Evolutionary conservation across 2,329 filamentous ascomycete genomes (phyloP), one percentile per base, ranked within the genome.

Genomic region (Curvularia lunata): DNA sequence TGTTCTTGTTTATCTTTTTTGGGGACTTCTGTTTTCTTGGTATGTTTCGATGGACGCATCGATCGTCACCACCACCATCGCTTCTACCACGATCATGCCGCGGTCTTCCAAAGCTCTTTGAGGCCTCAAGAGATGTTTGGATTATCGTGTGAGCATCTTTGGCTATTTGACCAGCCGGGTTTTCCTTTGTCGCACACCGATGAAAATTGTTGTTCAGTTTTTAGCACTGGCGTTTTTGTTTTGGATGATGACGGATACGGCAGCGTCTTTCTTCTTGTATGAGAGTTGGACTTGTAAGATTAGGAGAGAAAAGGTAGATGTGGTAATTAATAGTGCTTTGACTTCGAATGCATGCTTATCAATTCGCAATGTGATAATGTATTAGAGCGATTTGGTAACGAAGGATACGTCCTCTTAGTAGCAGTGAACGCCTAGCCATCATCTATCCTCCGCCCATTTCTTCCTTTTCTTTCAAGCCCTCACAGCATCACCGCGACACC

Each of bases 81-180:
- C 42, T 19, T 19, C 27, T 42, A 37, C n/a, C 25, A 37, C 49
- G 30, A 52, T 60, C 52, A 55, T 64, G 50, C 49, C 51, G 43
- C 52, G 59, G 53, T 43, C 16, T 25, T 42, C 21, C 21, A 42
- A 27, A 48, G 42, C 42, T 51, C 45, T 54, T 49, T 49, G 43
- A 56, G 56, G 49, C 50, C 34, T 50, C 52, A 19, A 43, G 47
- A 52, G 25, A 13, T 18, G 23, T 16, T 48, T 34, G 27, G 46
- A 38, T 43, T 13, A 30, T 50, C 45, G 54, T 48, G 58, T 53
- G 48, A 30, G 57, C 60, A 59, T 64, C 61, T 65, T 64, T 65
- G 63, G 63, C 63, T 65, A 42, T 42, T 30, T 41, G 61, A 48
- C 56, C 59, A 65, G 61, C 63, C 63, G 43, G 63, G 58, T 65